Conservation (phyloP, 345 rosid species). For the Brassica juncea region DNA sequence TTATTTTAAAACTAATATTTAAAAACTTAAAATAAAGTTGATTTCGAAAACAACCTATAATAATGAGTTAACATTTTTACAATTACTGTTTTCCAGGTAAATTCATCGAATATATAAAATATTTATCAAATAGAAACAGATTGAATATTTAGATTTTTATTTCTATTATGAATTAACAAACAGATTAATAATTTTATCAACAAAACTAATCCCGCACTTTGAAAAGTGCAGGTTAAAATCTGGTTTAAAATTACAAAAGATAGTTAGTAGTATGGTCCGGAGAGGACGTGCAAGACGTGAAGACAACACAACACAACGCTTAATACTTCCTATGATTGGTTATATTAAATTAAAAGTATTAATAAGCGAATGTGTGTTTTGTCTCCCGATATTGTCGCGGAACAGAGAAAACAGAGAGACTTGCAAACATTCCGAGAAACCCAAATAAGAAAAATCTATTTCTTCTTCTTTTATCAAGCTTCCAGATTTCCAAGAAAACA, state of each 20-base stretch:
- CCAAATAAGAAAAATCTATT: conserved; percentile 17
- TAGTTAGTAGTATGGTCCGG: conserved; percentile 13
- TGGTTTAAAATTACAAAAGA: conserved; percentile 5
- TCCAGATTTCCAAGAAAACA: conserved; percentile 19
- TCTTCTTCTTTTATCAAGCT: not conserved
- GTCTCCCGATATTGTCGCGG: conserved; percentile 46
- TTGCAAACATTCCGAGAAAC: conserved; percentile 22
- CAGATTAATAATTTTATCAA: no score
- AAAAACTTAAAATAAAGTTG: no score
- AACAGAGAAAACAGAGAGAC: conserved; percentile 44
- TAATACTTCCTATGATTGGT: conserved; percentile 20
- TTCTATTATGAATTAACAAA: no score
- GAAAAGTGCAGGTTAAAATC: no score
- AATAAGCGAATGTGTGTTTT: conserved; percentile 27
- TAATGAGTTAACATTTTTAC: no score
- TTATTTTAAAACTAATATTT: no score
- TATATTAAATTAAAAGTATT: conserved; percentile 15
- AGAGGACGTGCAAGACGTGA: conserved; percentile 56
- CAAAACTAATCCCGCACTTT: no score
- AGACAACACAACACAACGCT: conserved; percentile 39
- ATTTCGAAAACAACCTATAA: no score
- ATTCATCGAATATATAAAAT: no score
- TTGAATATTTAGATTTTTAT: no score
- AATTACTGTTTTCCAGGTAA: no score
- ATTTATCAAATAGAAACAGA: no score